phyloP scores from a whole-genome alignment of 1,139 yeast species.

The Arxiozyma telluris region DNA sequence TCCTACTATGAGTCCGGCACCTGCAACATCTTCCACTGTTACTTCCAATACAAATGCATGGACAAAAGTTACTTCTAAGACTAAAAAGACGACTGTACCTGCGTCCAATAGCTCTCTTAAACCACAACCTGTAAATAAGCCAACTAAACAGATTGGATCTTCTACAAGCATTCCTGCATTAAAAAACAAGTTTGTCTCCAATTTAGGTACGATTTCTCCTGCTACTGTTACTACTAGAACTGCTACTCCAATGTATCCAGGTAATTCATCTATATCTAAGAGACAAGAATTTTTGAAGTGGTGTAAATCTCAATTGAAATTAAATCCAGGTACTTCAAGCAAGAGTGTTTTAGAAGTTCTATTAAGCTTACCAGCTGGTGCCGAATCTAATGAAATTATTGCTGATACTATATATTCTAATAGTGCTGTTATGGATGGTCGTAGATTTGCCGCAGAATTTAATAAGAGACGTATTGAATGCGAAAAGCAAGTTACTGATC shows the following conservation, averaged over 20 bases:
- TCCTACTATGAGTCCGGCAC: slow-evolving; percentile 3
- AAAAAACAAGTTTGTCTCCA: slow-evolving; percentile 27
- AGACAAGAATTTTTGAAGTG: slow-evolving; percentile 71
- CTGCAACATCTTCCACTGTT: slow-evolving; percentile 1
- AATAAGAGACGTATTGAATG: slow-evolving; percentile 65
- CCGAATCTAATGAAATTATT: slow-evolving; percentile 74
- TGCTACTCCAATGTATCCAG: slow-evolving; percentile 28
- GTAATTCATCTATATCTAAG: slow-evolving; percentile 31
- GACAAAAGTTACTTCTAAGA: slow-evolving; percentile 24
- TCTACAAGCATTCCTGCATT: slow-evolving; percentile 24
- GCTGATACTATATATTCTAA: slow-evolving; percentile 89
- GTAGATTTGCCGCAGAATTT: slow-evolving; percentile 87
- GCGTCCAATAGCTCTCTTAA: background rate
- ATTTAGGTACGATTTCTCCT: slow-evolving; percentile 34
- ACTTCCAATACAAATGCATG: slow-evolving; percentile 12
- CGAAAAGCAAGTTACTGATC: slow-evolving; percentile 52
- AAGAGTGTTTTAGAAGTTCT: slow-evolving; percentile 76
- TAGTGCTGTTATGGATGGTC: slow-evolving; percentile 89
- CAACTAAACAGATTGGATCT: slow-evolving; percentile 23
- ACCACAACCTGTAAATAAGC: background rate
- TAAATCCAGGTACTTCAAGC: slow-evolving; percentile 65
- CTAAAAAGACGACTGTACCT: slow-evolving; percentile 4
- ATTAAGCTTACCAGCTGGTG: slow-evolving; percentile 63
- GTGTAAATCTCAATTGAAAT: slow-evolving; percentile 70
- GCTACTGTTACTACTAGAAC: slow-evolving; percentile 14